A percentile compares a stretch with the other conserved stretches of the same genome.
Conservation (phyloP, 2,329 filamentous ascomycete species). For the Colletotrichum sidae region DNA sequence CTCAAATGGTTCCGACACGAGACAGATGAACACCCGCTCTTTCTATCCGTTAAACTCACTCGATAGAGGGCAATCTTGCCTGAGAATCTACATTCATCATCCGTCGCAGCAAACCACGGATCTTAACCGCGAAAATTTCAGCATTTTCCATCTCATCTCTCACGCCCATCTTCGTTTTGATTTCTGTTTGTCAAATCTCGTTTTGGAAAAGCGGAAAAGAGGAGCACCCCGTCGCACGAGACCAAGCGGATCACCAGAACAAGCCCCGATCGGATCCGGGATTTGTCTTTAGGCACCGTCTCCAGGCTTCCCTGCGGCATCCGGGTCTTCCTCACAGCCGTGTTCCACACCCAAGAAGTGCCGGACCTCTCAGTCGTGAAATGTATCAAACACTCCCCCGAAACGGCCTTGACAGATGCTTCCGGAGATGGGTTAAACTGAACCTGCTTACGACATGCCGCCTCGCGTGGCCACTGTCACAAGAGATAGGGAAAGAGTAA, state of each 20-base stretch:
- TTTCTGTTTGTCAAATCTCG: constrained; percentile 10
- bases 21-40: neutral
- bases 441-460: too few species aligned
- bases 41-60: constrained; percentile 1
- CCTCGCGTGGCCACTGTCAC: too few species aligned
- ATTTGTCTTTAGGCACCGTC: constrained; percentile 1
- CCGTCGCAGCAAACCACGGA: neutral
- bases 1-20: too few species aligned
- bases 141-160: neutral
- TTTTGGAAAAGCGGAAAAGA: neutral
- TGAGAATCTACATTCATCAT: constrained; percentile 4
- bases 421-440: constrained; percentile 3
- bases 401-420: constrained; percentile 9
- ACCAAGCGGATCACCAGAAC: constrained; percentile 1
- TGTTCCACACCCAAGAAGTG: constrained; percentile 4
- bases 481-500: neutral
- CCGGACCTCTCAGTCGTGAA: constrained; percentile 25
- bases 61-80: neutral
- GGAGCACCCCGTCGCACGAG: constrained; percentile 7
- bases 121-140: too few species aligned
- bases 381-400: constrained; percentile 16
- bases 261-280: constrained; percentile 24
- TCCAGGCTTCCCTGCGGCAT: neutral
- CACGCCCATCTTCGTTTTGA: neutral
- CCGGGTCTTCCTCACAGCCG: neutral